phyloP scores from a whole-genome alignment of 805 yeast genomes.

The Jamesozyma gamospora region DNA sequence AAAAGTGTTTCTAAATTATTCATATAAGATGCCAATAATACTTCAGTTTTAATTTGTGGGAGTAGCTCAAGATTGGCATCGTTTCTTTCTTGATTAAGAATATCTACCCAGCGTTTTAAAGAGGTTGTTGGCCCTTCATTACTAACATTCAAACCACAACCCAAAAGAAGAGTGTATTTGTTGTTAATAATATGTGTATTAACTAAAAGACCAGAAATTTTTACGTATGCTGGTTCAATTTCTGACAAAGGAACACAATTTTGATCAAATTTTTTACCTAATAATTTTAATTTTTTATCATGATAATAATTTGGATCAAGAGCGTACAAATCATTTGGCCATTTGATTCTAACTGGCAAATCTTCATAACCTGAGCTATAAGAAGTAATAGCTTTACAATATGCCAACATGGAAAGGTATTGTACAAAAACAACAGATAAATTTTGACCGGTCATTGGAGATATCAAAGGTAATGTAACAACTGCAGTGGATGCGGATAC shows the following conservation, averaged over 20 bases:
- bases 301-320: conserved; percentile 51
- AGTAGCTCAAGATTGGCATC: conserved; percentile 34
- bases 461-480: conserved; percentile 38
- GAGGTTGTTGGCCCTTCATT: conserved; percentile 92
- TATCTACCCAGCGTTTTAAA: conserved; percentile 55
- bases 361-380: conserved; percentile 57
- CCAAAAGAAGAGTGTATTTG: conserved; percentile 60
- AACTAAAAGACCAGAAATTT: conserved; percentile 76
- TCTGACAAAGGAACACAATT: conserved; percentile 36
- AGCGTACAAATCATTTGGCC: conserved; percentile 94
- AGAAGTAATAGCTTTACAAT: conserved; percentile 62
- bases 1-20: conserved; percentile 55
- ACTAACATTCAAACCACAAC: conserved; percentile 77
- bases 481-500: conserved; percentile 75
- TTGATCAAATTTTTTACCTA: conserved; percentile 16
- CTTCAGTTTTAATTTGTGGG: conserved; percentile 37
- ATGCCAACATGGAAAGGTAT: conserved; percentile 73
- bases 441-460: conserved; percentile 35
- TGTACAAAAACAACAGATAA: conserved; percentile 76
- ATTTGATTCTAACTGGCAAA: conserved; percentile 73
- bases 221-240: conserved; percentile 57
- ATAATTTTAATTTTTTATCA: conserved; percentile 17
- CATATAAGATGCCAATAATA: conserved; percentile 48
- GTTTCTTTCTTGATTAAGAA: conserved; percentile 45
- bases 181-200: conserved; percentile 61